Evolutionary conservation across 768 basidiomycete species (phyloP).

Genomic region (Macrolepiota dolichaula): DNA sequence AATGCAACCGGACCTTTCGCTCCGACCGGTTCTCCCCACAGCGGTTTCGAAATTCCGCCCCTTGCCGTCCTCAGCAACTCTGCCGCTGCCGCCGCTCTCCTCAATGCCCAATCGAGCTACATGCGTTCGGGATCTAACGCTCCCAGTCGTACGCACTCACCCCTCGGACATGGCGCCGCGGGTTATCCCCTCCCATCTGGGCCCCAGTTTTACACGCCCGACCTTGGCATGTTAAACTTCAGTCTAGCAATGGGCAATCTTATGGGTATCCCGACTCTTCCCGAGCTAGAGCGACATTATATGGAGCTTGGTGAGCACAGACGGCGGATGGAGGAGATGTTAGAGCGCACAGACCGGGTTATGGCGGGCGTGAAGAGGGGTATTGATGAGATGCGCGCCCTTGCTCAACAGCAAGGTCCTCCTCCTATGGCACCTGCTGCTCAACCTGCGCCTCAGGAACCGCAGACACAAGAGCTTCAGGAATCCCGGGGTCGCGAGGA

Average conservation of each 20-base stretch:
- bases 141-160: slow-evolving; percentile 73
- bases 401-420: slow-evolving; percentile 3
- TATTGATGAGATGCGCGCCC: slow-evolving; percentile 66
- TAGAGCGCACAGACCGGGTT: slow-evolving; percentile 70
- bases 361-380: slow-evolving; percentile 70
- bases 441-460: slow-evolving; percentile 13
- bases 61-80: slow-evolving; percentile 39
- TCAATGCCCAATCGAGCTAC: slow-evolving; percentile 50
- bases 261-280: slow-evolving; percentile 38
- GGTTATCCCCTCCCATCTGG: slow-evolving; percentile 22
- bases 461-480: slow-evolving; percentile 16
- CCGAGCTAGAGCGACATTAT: slow-evolving; percentile 74
- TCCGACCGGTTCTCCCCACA: slow-evolving; percentile 18
- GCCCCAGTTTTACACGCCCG: slow-evolving; percentile 18
- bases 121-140: slow-evolving; percentile 62
- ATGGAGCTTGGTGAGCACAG: slow-evolving; percentile 59
- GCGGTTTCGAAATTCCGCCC: slow-evolving; percentile 64
- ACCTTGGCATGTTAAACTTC: slow-evolving; percentile 25
- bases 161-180: slow-evolving; percentile 45
- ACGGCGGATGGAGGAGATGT: slow-evolving; percentile 66
- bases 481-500: neutral
- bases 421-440: slow-evolving; percentile 11
- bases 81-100: slow-evolving; percentile 24
- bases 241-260: slow-evolving; percentile 32
- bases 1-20: slow-evolving; percentile 8